Evolutionary conservation across 2,329 filamentous ascomycete species (phyloP).

Genomic region (Trichoderma hamatum): DNA sequence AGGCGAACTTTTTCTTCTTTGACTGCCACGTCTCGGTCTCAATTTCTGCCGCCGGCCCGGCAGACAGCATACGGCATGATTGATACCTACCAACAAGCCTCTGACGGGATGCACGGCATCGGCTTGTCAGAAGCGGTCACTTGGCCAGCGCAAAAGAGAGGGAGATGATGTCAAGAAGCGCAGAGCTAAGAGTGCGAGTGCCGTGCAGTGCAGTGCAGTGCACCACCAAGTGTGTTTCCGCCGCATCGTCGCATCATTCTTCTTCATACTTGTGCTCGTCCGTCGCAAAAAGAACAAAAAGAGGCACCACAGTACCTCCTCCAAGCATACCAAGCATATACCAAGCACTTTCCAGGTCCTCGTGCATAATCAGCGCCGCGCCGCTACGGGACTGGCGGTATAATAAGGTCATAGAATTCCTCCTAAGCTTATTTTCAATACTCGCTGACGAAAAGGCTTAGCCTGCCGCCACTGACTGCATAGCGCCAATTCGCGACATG

Average conservation of each 20-base stretch:
- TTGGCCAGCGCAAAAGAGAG: neutral
- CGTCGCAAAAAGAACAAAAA: neutral
- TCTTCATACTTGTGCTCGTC: too few relatives aligned
- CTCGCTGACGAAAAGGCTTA: slow-evolving; percentile 26
- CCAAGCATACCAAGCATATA: neutral
- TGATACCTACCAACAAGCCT: neutral
- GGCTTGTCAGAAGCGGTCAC: neutral
- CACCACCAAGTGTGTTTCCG: neutral
- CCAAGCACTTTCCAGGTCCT: neutral
- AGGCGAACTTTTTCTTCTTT: neutral
- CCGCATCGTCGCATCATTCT: neutral
- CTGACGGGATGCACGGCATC: neutral
- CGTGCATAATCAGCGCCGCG: neutral
- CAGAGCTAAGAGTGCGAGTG: neutral
- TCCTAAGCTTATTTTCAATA: slow-evolving; percentile 29
- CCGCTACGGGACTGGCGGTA: slow-evolving; percentile 9
- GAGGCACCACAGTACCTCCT: neutral
- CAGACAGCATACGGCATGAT: neutral
- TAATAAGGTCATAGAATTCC: slow-evolving; percentile 26
- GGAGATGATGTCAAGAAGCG: neutral
- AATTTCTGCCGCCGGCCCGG: slow-evolving; percentile 18
- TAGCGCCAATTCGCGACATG: slow-evolving; percentile 15
- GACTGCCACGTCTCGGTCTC: slow-evolving; percentile 2
- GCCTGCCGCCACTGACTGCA: slow-evolving; percentile 18
- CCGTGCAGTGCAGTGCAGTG: neutral